phyloP scores from a whole-genome alignment of 2,329 filamentous ascomycete species.

The Exophiala oligosperma region DNA sequence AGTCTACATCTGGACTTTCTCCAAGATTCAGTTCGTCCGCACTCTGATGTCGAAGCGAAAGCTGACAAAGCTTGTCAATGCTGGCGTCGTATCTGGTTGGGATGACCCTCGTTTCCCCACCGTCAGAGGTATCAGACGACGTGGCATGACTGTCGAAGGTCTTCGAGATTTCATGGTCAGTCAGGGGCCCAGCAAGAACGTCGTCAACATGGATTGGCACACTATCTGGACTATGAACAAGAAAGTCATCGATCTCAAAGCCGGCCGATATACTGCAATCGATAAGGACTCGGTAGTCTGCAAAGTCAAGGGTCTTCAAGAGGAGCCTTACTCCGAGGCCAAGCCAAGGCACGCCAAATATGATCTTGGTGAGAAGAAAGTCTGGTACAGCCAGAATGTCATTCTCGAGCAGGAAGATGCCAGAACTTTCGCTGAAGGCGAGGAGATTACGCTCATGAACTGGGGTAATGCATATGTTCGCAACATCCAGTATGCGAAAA shows the following conservation, averaged over 20 bases:
- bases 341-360: conserved; percentile 37
- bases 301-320: conserved; percentile 62
- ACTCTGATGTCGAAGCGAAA: conserved; percentile 54
- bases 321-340: conserved; percentile 38
- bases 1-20: conserved; percentile 54
- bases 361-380: conserved; percentile 35
- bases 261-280: conserved; percentile 35
- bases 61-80: conserved; percentile 51
- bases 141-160: conserved; percentile 51
- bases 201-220: conserved; percentile 52
- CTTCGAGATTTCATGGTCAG: conserved; percentile 52
- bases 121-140: conserved; percentile 50
- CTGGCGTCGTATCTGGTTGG: conserved; percentile 52
- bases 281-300: conserved; percentile 31
- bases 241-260: conserved; percentile 73
- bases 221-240: conserved; percentile 64
- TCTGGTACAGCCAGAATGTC: conserved; percentile 33
- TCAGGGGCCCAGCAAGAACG: conserved; percentile 50
- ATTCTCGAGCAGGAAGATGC: conserved; percentile 37
- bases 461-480: conserved; percentile 34
- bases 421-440: conserved; percentile 33
- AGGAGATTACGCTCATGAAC: conserved; percentile 39
- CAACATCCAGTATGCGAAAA: conserved; percentile 25
- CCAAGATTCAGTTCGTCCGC: conserved; percentile 54
- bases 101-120: conserved; percentile 54